Evolutionary conservation across 106 monocot species (phyloP).

Genomic region (Cymbidium sinense): DNA sequence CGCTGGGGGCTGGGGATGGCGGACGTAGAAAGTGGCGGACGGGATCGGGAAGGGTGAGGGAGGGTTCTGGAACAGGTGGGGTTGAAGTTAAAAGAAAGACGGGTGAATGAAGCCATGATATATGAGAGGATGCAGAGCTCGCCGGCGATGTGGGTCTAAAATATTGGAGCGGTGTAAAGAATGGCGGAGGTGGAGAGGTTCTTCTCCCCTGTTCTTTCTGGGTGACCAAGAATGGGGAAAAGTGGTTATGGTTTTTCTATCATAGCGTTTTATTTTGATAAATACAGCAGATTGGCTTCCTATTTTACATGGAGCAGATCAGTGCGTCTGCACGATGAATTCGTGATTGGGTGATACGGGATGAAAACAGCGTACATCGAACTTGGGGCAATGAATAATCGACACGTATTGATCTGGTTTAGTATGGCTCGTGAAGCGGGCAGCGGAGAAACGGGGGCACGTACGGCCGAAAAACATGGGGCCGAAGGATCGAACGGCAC

Average conservation of each 20-base stretch:
- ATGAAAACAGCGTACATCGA: not conserved
- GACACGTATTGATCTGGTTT: not conserved
- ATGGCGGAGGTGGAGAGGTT: not conserved
- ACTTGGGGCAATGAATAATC: not conserved
- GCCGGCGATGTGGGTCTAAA: not conserved
- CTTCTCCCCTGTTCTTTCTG: not conserved
- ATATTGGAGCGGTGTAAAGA: not conserved
- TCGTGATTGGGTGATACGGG: not conserved
- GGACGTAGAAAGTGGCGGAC: not conserved
- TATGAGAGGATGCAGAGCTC: not conserved
- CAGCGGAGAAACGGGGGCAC: not conserved
- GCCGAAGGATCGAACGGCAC: not conserved
- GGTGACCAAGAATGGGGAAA: no score
- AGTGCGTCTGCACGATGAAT: not conserved
- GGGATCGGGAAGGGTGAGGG: not conserved
- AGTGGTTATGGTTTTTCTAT: not conserved
- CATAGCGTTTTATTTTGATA: not conserved
- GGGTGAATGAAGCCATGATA: not conserved
- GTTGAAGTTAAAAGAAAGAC: not conserved
- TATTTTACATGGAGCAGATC: not conserved
- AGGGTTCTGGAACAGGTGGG: not conserved
- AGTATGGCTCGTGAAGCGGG: not conserved
- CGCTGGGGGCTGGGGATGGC: not conserved
- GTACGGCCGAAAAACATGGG: not conserved
- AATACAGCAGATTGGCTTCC: not conserved